Evolutionary conservation across 164 flowering plant genomes (phyloP), one percentile per base, ranked within the genome.

Genomic region (Houttuynia cordata): DNA sequence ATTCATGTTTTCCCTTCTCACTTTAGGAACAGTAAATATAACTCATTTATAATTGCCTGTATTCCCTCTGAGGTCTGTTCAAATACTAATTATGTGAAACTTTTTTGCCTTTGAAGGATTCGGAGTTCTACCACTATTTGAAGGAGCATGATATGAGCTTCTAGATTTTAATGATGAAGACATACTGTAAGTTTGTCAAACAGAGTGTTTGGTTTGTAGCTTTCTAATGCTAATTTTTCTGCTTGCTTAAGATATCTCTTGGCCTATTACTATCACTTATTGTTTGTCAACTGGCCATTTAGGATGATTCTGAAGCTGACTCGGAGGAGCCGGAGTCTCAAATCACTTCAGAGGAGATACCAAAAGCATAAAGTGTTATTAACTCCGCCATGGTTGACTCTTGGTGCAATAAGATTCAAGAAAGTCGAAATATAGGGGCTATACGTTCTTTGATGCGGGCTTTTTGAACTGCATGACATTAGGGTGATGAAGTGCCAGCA

Each of bases 331-430:
- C 61, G 40, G 71, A 60, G 34, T 49, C 67, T 59, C 21, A 59
- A 58, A 51, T 53, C 53, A 23, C 52, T 57, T 64, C 51, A 19
- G 68, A 77, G 50, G 67, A 76, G 68, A 74, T 66, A 51, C 67
- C 74, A 37, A 71, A 71, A 58, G 65, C 80, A 14, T 69, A 54
- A 45, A 80, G 72, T 45, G 79, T 75, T 60, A 78, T 94, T 64
- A 94, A 96, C 24, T 70, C 74, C 65, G 84, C 63, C 20, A 91
- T 85, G 93, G 91, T 94, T 58, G 94, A 94, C 67, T 71, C 86
- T 8, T 94, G 97, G 97, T 71, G 81, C 58, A 70, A 66, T 1
- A 70, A 79, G n/a, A 74, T 87, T 34, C 69, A 20, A 54, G 78
- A 84, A 60, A 67, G 75, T 66, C 61, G 59, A n/a, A 88, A 73